Evolutionary conservation across 306 rosid species (phyloP), one percentile per base, ranked within the genome.

Genomic region (Sesbania bispinosa): DNA sequence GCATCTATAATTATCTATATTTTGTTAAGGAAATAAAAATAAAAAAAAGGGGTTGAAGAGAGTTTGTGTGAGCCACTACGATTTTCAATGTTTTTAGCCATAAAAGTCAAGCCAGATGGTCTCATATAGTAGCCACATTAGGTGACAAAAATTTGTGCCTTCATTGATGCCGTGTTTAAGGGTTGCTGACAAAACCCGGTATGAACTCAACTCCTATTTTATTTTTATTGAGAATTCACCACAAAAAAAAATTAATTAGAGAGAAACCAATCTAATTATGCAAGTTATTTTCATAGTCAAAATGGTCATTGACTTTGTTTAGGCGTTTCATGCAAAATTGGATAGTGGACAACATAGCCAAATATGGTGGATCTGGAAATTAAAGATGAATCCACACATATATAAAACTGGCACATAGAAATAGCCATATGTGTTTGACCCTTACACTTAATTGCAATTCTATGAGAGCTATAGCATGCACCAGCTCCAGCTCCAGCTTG

Each of bases 311-410:
- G 71, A 76, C 70, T 75, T 69, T 80, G 41, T 61, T 62, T 18
- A 68, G 14, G 4, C 0, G 69, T 75, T 80, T 53, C 45, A 69
- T 36, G 65, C 11, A 43, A 42, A 61, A 7, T 36, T 70, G 8
- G 23, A 48, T 19, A 26, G 38, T 21, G 36, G 73, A 78, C 68
- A 69, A n/a, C 67, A 41, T 30, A 42, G 72, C 42, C 76, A 74
- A 73, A 67, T 50, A 39, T n/a, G 61, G 77, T 66, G 84, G 84
- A 75, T 80, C 69, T 75, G 30, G 27, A 48, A 48, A 66, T 27
- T 39, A n/a, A n/a, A 58, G 33, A 16, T 38, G 18, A 9, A 62
- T 62, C 3, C 50, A 21, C 20, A 11, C 16, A 18, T 10, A 18
- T 30, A 13, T 16, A 36, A 39, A 72, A 30, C 13, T 33, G 62